phyloP scores from a whole-genome alignment of 192 early-diverging fungal genomes.

The Coemansia sp. region DNA sequence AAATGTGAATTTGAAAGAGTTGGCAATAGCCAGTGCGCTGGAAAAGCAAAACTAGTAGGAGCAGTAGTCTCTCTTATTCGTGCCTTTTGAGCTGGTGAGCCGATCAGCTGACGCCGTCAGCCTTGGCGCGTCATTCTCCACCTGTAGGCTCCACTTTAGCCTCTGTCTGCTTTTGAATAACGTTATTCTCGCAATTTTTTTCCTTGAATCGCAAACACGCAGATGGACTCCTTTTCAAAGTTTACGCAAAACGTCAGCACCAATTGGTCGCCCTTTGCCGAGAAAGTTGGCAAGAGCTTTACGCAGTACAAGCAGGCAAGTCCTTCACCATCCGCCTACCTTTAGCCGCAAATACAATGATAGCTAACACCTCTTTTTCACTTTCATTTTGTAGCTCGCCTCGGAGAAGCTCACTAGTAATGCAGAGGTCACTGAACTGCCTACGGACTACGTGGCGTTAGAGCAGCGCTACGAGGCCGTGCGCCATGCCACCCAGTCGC shows the following conservation, averaged over 20 bases:
- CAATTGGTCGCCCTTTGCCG: constrained; percentile 54
- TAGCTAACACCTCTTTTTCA: neutral
- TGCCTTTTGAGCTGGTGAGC: too few relatives aligned
- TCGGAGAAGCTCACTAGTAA: constrained; percentile 82
- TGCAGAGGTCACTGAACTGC: constrained; percentile 88
- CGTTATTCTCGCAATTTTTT: neutral
- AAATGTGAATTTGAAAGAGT: neutral
- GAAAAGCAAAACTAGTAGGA: too few relatives aligned
- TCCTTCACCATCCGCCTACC: neutral
- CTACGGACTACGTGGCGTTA: constrained; percentile 88
- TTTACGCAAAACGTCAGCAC: constrained; percentile 53
- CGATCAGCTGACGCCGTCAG: neutral
- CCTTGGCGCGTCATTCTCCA: neutral
- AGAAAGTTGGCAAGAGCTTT: constrained; percentile 49
- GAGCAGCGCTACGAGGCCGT: constrained; percentile 63
- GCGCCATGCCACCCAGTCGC: constrained; percentile 41
- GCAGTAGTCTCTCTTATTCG: too few relatives aligned
- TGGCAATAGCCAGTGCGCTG: neutral
- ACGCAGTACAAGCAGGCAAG: constrained; percentile 58
- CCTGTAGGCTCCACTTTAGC: neutral
- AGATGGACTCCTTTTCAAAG: constrained; percentile 57
- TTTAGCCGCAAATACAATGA: neutral
- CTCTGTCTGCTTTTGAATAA: too few relatives aligned
- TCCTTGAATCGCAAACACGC: neutral
- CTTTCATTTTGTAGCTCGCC: constrained; percentile 68